Evolutionary conservation across 176 grass and related monocot genomes (phyloP).

Genomic region (Musa itinerans): DNA sequence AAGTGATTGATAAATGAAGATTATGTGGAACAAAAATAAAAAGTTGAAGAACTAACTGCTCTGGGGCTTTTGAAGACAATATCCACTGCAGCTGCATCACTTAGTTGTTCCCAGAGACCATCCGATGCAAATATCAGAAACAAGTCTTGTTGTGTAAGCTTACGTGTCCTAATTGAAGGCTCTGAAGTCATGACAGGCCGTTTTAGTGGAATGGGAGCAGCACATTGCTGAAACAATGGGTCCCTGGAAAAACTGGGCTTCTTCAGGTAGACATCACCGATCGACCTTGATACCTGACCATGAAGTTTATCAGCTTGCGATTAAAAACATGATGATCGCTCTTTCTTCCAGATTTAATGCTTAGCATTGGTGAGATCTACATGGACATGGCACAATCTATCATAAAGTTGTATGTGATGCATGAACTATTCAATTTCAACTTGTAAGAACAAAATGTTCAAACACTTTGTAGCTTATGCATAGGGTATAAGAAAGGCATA

Average conservation of each 20-base stretch:
- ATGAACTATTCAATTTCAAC: no score
- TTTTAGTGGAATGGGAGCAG: constrained; percentile 9
- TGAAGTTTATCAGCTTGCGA: not conserved
- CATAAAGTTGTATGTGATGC: no score
- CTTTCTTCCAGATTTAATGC: not conserved
- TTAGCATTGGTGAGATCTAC: no score
- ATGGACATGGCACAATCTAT: no score
- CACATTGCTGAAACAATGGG: constrained; percentile 9
- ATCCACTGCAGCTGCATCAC: constrained; percentile 4
- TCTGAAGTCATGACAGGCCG: constrained; percentile 7
- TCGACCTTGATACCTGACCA: constrained; percentile 16
- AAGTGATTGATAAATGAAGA: not conserved
- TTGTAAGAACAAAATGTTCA: no score
- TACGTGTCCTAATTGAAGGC: constrained; percentile 8
- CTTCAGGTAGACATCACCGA: constrained; percentile 15
- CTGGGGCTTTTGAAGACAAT: constrained; percentile 7
- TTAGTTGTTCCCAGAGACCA: constrained; percentile 15
- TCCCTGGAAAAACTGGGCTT: constrained; percentile 4
- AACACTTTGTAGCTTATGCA: no score
- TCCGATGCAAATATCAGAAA: constrained; percentile 21
- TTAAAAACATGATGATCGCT: not conserved
- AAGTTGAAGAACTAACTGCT: constrained; percentile 1
- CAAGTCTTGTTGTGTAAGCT: not conserved
- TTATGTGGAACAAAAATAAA: not conserved
- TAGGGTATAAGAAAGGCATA: no score